A percentile compares a stretch with the other conserved stretches of the same genome.
Evolutionary conservation across 805 yeast genomes (phyloP).

Genomic region (Groenewaldozyma tartarivorans): DNA sequence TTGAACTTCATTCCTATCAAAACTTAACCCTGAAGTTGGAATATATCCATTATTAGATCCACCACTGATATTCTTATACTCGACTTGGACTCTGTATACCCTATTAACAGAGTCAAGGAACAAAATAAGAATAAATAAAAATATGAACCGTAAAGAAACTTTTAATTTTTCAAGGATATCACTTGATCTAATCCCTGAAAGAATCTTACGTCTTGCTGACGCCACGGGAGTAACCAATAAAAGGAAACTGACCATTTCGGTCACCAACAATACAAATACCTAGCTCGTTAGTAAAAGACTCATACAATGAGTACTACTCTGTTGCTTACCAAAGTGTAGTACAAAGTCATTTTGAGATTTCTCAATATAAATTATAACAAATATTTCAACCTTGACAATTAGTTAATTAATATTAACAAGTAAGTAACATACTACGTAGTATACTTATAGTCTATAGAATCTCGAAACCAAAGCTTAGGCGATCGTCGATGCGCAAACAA

Average conservation of each 20-base stretch:
- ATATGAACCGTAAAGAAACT: conserved; percentile 67
- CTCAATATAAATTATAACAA: too few relatives aligned
- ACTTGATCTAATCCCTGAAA: conserved; percentile 49
- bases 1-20: conserved; percentile 72
- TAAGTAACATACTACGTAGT: too few relatives aligned
- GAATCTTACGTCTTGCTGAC: conserved; percentile 54
- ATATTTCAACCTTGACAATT: too few relatives aligned
- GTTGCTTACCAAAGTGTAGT: conserved; percentile 31
- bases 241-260: conserved; percentile 73
- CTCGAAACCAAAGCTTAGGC: too few relatives aligned
- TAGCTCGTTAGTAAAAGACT: conserved; percentile 4
- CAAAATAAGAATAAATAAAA: conserved; percentile 73
- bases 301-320: not conserved
- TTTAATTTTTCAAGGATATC: conserved; percentile 63
- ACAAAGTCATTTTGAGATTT: conserved; percentile 35
- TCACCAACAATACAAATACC: conserved; percentile 66
- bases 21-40: conserved; percentile 15
- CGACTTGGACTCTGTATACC: conserved; percentile 55
- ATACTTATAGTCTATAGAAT: too few relatives aligned
- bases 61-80: conserved; percentile 35
- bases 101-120: conserved; percentile 86
- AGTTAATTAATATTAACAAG: too few relatives aligned
- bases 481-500: too few relatives aligned
- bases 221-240: conserved; percentile 83
- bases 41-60: conserved; percentile 26